phyloP scores from a whole-genome alignment of 2,329 filamentous ascomycete species.

The Aaosphaeria arxii region DNA sequence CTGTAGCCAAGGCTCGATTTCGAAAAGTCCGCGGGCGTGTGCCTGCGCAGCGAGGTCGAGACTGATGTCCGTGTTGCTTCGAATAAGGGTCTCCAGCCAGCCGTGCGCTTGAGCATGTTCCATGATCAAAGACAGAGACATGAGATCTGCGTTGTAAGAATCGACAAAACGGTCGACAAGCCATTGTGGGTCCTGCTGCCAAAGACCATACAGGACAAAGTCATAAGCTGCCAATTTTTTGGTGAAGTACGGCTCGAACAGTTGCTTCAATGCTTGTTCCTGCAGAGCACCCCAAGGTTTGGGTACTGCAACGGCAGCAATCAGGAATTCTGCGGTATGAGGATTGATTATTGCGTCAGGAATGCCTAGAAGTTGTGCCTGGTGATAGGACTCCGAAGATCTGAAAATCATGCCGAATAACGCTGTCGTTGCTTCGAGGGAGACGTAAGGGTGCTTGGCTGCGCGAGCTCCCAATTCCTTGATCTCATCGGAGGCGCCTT shows the following conservation, averaged over 20 bases:
- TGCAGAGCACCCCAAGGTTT: conserved; percentile 75
- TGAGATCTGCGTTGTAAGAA: conserved; percentile 67
- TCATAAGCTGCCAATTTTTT: conserved; percentile 76
- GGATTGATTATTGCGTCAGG: conserved; percentile 63
- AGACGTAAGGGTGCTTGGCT: conserved; percentile 82
- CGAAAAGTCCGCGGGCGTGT: conserved; percentile 75
- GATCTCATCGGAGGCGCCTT: conserved; percentile 58
- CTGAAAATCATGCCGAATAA: conserved; percentile 62
- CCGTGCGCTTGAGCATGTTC: conserved; percentile 77
- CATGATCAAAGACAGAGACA: conserved; percentile 66
- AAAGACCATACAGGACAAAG: conserved; percentile 87
- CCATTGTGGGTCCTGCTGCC: conserved; percentile 87
- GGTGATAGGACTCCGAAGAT: conserved; percentile 56
- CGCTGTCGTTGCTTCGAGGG: conserved; percentile 73
- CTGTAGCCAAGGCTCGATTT: conserved; percentile 77
- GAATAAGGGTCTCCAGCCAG: conserved; percentile 81
- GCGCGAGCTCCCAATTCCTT: conserved; percentile 63
- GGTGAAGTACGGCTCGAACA: conserved; percentile 80
- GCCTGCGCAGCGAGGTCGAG: conserved; percentile 84
- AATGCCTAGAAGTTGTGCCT: conserved; percentile 55
- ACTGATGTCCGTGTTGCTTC: conserved; percentile 77
- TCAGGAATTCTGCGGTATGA: conserved; percentile 75
- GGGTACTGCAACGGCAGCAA: conserved; percentile 73
- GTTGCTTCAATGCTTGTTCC: conserved; percentile 69
- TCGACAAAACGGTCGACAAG: conserved; percentile 78